Evolutionary conservation across 768 basidiomycete species (phyloP).

Genomic region (Lentinula lateritia): DNA sequence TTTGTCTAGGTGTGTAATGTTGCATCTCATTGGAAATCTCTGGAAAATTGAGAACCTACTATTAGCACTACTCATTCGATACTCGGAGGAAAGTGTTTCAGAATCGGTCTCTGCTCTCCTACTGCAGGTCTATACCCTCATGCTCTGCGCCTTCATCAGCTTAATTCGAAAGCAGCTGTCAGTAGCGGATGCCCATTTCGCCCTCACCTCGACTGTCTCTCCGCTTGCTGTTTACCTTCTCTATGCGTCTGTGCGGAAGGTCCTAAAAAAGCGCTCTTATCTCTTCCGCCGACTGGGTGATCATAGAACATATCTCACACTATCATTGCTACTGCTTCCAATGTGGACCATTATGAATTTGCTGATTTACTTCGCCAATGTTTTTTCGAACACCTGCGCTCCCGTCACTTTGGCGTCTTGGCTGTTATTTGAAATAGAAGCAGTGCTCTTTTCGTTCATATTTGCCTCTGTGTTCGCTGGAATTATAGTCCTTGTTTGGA

Average conservation of each 20-base stretch:
- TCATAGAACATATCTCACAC: neutral
- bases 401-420: conserved; percentile 1
- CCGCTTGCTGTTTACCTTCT: conserved; percentile 8
- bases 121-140: conserved; percentile 5
- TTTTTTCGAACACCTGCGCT: conserved; percentile 1
- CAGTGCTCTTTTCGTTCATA: neutral
- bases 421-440: neutral
- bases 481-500: neutral
- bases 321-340: conserved; percentile 1
- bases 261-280: neutral
- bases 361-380: conserved; percentile 6
- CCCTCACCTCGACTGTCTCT: conserved; percentile 6
- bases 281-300: conserved; percentile 2
- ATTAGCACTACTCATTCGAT: conserved; percentile 3
- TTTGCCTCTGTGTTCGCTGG: neutral
- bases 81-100: conserved; percentile 4
- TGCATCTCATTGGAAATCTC: neutral
- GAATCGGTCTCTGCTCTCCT: conserved; percentile 6
- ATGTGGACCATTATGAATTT: conserved; percentile 4
- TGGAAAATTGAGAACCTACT: neutral
- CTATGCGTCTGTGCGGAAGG: neutral
- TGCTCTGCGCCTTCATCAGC: conserved; percentile 5
- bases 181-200: conserved; percentile 8
- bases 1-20: conserved; percentile 4
- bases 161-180: conserved; percentile 4